A percentile compares a stretch with the other conserved stretches of the same genome.
Evolutionary conservation across 345 rosid species (phyloP).

Genomic region (Populus nigra): DNA sequence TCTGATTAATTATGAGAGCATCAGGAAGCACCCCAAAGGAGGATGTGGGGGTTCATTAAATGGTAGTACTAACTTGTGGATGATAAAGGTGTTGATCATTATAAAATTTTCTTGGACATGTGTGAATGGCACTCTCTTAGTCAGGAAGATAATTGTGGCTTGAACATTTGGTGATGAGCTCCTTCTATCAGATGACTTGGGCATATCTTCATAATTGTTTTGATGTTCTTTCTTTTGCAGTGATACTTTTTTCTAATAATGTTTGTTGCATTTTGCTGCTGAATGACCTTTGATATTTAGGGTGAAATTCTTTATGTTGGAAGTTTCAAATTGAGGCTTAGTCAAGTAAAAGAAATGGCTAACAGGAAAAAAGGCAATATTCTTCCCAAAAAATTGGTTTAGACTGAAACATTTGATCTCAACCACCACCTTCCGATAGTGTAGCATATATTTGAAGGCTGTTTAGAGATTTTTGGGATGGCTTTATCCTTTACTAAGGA

Average conservation of each 20-base stretch:
- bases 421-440: not conserved
- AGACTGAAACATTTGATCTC: not conserved
- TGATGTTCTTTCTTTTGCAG: not conserved
- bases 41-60: not conserved
- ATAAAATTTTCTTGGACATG: no score
- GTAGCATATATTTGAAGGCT: not conserved
- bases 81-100: not conserved
- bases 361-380: not conserved
- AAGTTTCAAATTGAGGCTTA: not conserved
- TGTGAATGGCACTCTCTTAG: not conserved
- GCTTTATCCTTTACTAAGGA: not conserved
- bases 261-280: constrained; percentile 1
- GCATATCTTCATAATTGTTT: not conserved
- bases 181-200: constrained; percentile 8
- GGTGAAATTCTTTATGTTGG: not conserved
- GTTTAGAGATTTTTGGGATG: not conserved
- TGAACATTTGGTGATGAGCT: not conserved
- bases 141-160: not conserved
- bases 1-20: not conserved
- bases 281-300: not conserved
- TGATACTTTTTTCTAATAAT: not conserved
- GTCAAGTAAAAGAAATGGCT: not conserved
- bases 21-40: not conserved
- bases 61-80: not conserved
- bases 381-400: not conserved